Conservation (phyloP, 208 protist genomes). For the Leishmania turanica region DNA sequence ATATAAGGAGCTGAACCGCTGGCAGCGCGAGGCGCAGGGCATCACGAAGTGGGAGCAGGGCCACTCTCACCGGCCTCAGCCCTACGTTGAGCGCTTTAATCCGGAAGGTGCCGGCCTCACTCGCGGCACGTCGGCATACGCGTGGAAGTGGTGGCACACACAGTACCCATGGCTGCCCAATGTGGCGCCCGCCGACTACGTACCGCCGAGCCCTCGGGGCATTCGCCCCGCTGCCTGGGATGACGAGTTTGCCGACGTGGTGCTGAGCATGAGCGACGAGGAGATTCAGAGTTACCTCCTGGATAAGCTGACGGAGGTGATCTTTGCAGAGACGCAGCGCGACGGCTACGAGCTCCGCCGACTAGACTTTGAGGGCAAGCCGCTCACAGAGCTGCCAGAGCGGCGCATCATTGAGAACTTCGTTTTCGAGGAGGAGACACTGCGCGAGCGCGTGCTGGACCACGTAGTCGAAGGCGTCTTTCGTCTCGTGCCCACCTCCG, state of each 20-base stretch:
- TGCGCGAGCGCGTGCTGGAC: conserved; percentile 86
- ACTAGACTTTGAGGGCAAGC: conserved; percentile 93
- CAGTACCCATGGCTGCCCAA: conserved; percentile 92
- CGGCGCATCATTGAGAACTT: conserved; percentile 86
- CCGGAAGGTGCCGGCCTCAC: conserved; percentile 85
- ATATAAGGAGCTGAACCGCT: conserved; percentile 89
- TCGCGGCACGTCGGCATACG: conserved; percentile 72
- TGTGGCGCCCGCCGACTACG: conserved; percentile 62
- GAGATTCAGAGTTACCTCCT: conserved; percentile 77
- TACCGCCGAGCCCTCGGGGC: conserved; percentile 31
- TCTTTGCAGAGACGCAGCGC: conserved; percentile 85
- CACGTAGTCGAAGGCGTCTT: conserved; percentile 89
- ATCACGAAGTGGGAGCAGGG: conserved; percentile 89
- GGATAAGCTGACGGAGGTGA: conserved; percentile 86
- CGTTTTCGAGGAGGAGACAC: conserved; percentile 90
- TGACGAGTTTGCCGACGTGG: conserved; percentile 71
- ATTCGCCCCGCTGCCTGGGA: conserved; percentile 79
- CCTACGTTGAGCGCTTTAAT: conserved; percentile 86
- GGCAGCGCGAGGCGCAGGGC: conserved; percentile 91
- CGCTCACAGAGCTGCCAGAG: conserved; percentile 87
- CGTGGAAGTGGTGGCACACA: conserved; percentile 93
- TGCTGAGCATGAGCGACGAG: conserved; percentile 74
- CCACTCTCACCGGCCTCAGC: conserved; percentile 85
- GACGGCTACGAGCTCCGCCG: conserved; percentile 93
- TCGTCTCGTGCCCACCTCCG: conserved; percentile 75